Evolutionary conservation across 306 rosid genomes (phyloP).

Genomic region (Vigna reflexopilosa): DNA sequence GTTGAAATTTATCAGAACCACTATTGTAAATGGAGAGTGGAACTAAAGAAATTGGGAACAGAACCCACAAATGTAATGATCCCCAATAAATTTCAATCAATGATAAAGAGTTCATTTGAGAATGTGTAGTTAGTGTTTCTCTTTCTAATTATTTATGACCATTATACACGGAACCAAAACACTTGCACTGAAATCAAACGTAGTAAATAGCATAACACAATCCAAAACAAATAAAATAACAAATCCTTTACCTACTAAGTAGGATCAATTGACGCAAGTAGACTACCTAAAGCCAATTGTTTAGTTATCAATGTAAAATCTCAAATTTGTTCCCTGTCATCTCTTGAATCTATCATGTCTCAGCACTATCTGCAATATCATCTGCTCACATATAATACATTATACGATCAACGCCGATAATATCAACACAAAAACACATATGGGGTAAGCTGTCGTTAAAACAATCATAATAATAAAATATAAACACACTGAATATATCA

Average conservation of each 20-base stretch:
- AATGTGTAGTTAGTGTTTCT: not conserved
- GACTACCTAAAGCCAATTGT: conserved; percentile 9
- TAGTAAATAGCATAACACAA: not conserved
- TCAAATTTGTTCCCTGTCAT: too few relatives aligned
- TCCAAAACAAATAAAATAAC: conserved; percentile 8
- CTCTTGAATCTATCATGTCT: too few relatives aligned
- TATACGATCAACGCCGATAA: too few relatives aligned
- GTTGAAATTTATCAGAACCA: not conserved
- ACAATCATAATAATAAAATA: too few relatives aligned
- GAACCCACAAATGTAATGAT: not conserved
- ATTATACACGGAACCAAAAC: conserved; percentile 8
- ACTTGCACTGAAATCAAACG: not conserved
- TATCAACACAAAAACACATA: too few relatives aligned
- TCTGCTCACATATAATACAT: too few relatives aligned
- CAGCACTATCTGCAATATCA: too few relatives aligned
- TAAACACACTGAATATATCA: too few relatives aligned
- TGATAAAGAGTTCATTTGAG: not conserved
- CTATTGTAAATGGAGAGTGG: not conserved
- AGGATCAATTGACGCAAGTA: conserved; percentile 7
- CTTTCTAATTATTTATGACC: not conserved
- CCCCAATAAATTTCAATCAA: not conserved
- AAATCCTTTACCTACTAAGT: conserved; percentile 13
- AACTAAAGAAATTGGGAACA: not conserved
- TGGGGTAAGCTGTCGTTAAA: too few relatives aligned
- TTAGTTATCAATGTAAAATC: not conserved